Conservation (phyloP, 2,329 filamentous ascomycete species). For the Venturia carpophila region DNA sequence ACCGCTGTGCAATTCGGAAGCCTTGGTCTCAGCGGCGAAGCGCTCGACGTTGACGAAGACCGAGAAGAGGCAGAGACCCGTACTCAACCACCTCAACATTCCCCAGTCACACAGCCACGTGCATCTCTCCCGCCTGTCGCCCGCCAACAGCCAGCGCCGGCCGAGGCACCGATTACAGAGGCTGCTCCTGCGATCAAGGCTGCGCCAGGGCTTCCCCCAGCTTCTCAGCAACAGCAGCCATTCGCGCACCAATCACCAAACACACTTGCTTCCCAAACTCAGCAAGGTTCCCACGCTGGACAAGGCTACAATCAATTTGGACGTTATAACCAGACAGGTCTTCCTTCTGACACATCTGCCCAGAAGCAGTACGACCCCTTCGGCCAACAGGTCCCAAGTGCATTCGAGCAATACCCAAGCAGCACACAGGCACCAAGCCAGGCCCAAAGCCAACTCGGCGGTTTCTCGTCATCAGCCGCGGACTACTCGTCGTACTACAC, state of each 20-base stretch:
- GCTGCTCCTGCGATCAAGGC: constrained; percentile 47
- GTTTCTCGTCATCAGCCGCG: constrained; percentile 64
- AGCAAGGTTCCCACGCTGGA: constrained; percentile 37
- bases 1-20: constrained; percentile 94
- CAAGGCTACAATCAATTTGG: constrained; percentile 56
- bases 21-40: constrained; percentile 76
- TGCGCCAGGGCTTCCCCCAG: constrained; percentile 55
- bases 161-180: constrained; percentile 30
- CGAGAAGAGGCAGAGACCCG: constrained; percentile 93
- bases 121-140: constrained; percentile 73
- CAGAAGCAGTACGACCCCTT: constrained; percentile 89
- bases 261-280: constrained; percentile 46
- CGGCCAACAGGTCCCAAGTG: constrained; percentile 54
- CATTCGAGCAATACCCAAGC: constrained; percentile 41
- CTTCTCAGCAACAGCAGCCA: constrained; percentile 44
- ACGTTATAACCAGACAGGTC: constrained; percentile 56
- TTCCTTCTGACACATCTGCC: constrained; percentile 47
- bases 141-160: constrained; percentile 32
- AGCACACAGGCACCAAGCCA: constrained; percentile 47
- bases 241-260: constrained; percentile 37
- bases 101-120: constrained; percentile 75
- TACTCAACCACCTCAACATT: constrained; percentile 86
- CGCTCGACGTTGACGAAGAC: constrained; percentile 81
- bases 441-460: constrained; percentile 53
- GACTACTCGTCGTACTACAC: constrained; percentile 86